Evolutionary conservation across 768 basidiomycete species (phyloP).

Genomic region (Crepidotus variabilis): DNA sequence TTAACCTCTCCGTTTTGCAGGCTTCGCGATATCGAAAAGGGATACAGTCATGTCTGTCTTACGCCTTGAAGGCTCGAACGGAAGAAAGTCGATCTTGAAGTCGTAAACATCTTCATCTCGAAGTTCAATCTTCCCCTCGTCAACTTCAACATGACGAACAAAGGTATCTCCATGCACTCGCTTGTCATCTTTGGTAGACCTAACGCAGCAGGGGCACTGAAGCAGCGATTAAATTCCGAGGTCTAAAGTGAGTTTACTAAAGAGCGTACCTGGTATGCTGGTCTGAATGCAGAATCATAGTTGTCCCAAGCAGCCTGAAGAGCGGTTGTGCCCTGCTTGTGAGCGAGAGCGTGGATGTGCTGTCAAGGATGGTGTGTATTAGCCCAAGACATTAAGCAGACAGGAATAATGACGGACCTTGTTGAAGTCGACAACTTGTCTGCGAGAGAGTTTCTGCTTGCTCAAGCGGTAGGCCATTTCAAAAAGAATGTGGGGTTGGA

Average conservation of each 20-base stretch:
- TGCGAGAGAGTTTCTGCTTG: background rate
- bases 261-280: background rate
- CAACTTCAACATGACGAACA: background rate
- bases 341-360: background rate
- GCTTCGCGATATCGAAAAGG: background rate
- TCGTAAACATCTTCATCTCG: background rate
- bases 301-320: background rate
- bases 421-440: background rate
- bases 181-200: background rate
- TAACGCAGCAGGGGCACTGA: background rate
- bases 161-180: background rate
- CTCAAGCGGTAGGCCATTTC: background rate
- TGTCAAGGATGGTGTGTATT: background rate
- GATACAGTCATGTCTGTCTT: background rate
- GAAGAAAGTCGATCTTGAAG: background rate
- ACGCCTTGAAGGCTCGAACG: background rate
- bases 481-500: too few species aligned
- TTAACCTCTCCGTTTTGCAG: background rate
- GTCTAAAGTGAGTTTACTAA: background rate
- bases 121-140: background rate
- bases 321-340: background rate
- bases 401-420: background rate
- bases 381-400: background rate
- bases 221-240: background rate
- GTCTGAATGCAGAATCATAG: background rate